Evolutionary conservation across 2,329 filamentous ascomycete species (phyloP), one percentile per base, ranked within the genome.

Genomic region (Fusarium sp.): DNA sequence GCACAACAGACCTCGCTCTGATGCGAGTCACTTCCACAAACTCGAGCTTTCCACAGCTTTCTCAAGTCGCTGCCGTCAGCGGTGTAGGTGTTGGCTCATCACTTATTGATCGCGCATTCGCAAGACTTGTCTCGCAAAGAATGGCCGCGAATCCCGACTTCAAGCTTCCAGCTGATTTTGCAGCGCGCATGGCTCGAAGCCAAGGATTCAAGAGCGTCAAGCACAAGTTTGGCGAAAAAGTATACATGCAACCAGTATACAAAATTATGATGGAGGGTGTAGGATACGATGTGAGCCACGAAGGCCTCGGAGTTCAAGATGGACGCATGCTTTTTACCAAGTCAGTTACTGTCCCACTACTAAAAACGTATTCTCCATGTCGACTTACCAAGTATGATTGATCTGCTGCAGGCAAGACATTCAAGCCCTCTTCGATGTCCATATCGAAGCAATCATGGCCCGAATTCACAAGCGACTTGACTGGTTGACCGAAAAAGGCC

Each of bases 51-150:
- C 80, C 80, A 6, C 78, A 80, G 23, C 74, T 84, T 63, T 77
- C 80, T 10, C 80, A 83, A 57, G 79, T 84, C 19, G 74, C 80
- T 1, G 78, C 80, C 11, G 85, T 87, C 13, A 82, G 82, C 21
- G 85, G 85, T n/a, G 80, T 86, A 9, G 84, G 85, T 0, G 84
- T 86, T 30, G 85, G 85, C 0, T 82, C 84, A 0, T 83, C 84
- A 0, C 77, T 86, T n/a, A 86, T 87, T 56, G 85, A 86, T 64
- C 79, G 80, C 21, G 80, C 82, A 1, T 86, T 86, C 65, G 70
- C 82, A 13, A 78, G 77, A 6, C 76, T 86, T 21, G 82, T 86
- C 5, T 78, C 80, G 12, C 76, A 79, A 47, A 79, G 85, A 18
- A 71, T 86, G 8, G 76, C 77, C 15, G 76, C 75, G 19, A 82